Evolutionary conservation across 208 protist species (phyloP).

Genomic region (Trypanosoma brucei): DNA sequence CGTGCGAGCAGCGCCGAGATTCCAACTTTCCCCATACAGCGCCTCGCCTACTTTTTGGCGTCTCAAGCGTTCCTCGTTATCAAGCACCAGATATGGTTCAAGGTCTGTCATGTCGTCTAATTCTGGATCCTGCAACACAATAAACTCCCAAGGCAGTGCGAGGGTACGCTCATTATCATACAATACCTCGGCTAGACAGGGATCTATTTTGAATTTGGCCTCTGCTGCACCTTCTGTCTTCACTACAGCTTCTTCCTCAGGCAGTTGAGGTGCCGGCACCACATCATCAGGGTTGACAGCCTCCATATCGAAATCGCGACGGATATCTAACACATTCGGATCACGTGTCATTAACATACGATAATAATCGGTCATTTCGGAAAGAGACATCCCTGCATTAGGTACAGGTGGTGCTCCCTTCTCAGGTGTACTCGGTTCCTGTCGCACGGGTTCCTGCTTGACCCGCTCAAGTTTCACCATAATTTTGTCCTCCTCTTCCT

Average conservation of each 20-base stretch:
- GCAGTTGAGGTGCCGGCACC: not conserved
- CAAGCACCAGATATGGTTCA: conserved; percentile 63
- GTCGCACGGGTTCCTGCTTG: not conserved
- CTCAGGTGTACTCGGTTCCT: not conserved
- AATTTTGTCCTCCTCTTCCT: conserved; percentile 66
- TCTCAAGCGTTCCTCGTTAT: conserved; percentile 84
- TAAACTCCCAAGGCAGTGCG: conserved; percentile 82
- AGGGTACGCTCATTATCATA: conserved; percentile 68
- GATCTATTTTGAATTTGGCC: not conserved
- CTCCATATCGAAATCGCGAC: conserved; percentile 69
- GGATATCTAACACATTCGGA: conserved; percentile 55
- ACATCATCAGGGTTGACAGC: not conserved
- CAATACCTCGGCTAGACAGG: conserved; percentile 43
- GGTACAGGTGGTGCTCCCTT: not conserved
- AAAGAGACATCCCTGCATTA: conserved; percentile 10
- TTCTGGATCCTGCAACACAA: conserved; percentile 50
- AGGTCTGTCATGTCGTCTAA: conserved; percentile 68
- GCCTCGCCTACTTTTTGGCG: conserved; percentile 58
- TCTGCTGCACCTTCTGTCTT: not conserved
- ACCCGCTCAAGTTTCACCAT: conserved; percentile 48
- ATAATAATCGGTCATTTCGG: conserved; percentile 45
- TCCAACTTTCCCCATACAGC: conserved; percentile 69
- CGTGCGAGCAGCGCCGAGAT: conserved; percentile 60
- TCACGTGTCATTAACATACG: conserved; percentile 52
- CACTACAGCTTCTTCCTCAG: conserved; percentile 19